Evolutionary conservation across 257 asterid species (phyloP).

Genomic region (Craterostigma plantagineum): DNA sequence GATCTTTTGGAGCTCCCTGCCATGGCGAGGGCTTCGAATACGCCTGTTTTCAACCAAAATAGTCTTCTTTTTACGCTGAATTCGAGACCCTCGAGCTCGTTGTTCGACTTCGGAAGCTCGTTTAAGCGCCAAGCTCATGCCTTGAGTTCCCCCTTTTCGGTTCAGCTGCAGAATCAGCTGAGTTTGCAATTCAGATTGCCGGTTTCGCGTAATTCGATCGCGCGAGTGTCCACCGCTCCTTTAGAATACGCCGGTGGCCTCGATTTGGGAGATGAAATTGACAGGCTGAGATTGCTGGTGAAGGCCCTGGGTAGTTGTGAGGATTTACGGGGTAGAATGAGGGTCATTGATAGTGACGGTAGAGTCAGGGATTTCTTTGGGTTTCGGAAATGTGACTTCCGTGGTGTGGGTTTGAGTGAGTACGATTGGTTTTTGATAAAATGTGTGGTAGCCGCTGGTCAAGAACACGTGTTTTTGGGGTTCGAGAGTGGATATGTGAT

Average conservation of each 20-base stretch:
- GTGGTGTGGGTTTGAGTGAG: slow-evolving; percentile 31
- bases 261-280: slow-evolving; percentile 40
- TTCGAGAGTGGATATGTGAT: slow-evolving; percentile 19
- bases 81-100: slow-evolving; percentile 16
- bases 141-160: slow-evolving; percentile 10
- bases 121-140: slow-evolving; percentile 12
- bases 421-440: slow-evolving; percentile 53
- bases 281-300: slow-evolving; percentile 35
- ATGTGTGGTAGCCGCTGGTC: slow-evolving; percentile 81
- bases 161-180: slow-evolving; percentile 15
- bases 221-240: slow-evolving; percentile 68
- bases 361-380: slow-evolving; percentile 39
- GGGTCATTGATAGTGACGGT: slow-evolving; percentile 35
- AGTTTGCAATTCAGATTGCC: slow-evolving; percentile 14
- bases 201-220: slow-evolving; percentile 8
- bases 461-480: slow-evolving; percentile 49
- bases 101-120: slow-evolving; percentile 12
- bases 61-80: slow-evolving; percentile 19
- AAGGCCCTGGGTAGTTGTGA: slow-evolving; percentile 21
- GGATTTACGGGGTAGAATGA: slow-evolving; percentile 28
- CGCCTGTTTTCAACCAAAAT: slow-evolving; percentile 22
- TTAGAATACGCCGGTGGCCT: slow-evolving; percentile 60
- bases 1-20: background rate
- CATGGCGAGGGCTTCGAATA: slow-evolving; percentile 34
- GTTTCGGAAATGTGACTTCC: slow-evolving; percentile 21